Conservation (phyloP, 768 basidiomycete species). For the Cubamyces sp. region DNA sequence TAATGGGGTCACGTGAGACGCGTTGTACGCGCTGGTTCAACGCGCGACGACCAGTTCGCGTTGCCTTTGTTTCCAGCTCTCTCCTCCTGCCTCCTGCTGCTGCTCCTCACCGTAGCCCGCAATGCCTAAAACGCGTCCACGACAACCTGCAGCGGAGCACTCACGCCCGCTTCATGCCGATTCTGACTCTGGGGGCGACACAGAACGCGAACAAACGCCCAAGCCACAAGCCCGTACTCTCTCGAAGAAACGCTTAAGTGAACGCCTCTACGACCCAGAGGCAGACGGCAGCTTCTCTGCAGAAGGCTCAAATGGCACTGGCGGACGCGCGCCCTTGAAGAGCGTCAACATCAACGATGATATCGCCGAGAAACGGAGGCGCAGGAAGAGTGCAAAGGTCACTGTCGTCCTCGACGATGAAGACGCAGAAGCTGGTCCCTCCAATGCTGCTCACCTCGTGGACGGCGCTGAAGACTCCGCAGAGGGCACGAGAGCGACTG, state of each 20-base stretch:
- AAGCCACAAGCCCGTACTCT: slow-evolving; percentile 26
- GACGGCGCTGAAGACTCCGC: slow-evolving; percentile 46
- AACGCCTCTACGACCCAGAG: slow-evolving; percentile 51
- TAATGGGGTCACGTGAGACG: slow-evolving; percentile 25
- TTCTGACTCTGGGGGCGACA: slow-evolving; percentile 30
- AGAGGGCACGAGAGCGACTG: slow-evolving; percentile 30
- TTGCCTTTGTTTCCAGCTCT: neutral
- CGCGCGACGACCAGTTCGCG: slow-evolving; percentile 7
- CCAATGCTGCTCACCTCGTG: slow-evolving; percentile 45
- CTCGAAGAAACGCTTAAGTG: slow-evolving; percentile 60
- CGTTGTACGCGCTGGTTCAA: slow-evolving; percentile 26
- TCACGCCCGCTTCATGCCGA: slow-evolving; percentile 21
- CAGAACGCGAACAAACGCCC: slow-evolving; percentile 29
- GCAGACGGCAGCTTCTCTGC: slow-evolving; percentile 45
- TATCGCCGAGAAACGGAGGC: slow-evolving; percentile 80
- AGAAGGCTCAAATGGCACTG: slow-evolving; percentile 24
- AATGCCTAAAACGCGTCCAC: slow-evolving; percentile 23
- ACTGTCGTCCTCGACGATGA: slow-evolving; percentile 47
- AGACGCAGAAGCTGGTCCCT: slow-evolving; percentile 59
- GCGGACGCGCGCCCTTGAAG: slow-evolving; percentile 40
- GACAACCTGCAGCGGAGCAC: slow-evolving; percentile 8
- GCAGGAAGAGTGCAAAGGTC: slow-evolving; percentile 78
- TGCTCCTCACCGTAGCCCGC: neutral
- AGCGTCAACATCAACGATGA: slow-evolving; percentile 75
- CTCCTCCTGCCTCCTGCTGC: neutral